Base-by-base conservation (phyloP, 768 basidiomycete species). In the Calvatia gigantea region DNA sequence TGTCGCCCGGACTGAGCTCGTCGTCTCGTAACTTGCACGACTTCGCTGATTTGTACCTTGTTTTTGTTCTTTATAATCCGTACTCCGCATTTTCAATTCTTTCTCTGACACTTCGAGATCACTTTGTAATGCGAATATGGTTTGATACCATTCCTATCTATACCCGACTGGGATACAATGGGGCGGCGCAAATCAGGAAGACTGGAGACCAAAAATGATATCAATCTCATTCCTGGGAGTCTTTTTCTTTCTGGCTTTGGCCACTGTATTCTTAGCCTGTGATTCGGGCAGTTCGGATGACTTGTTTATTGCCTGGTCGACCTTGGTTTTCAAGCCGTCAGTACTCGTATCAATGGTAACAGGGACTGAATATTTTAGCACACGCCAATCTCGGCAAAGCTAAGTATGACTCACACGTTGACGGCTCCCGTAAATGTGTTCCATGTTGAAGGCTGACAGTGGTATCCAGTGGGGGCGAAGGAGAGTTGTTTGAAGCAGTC, bases 141-240 rank as follows among this genome's bases (percentile, higher is more conserved):
- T 58, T 62, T 61, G 48, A 51, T 52, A 51, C 47, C 54, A 63
- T 56, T 51, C 57, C 51, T 58, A 60, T 60, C 41, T 46, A 44
- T 33, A 60, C 32, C 52, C 57, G 48, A 57, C 58, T 41, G 47
- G 60, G 52, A 11, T 44, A 58, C 6, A 29, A 39, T 54, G 51
- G 55, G n/a, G n/a, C n/a, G n/a, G n/a, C n/a, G n/a, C n/a, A n/a
- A 52, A 59, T 6, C 32, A 42, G 25, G 5, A 23, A 43, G 27
- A 33, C 58, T 57, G 73, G 52, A 68, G 74, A 0, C 78, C 81
- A 64, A 87, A 87, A 19, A 88, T 87, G n/a, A 78, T 79, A 59
- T 88, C 86, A 33, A 88, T 88, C 62, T 86, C 86, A 60, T 88
- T 78, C 51, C 61, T 70, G 39, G 65, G 68, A 56, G 65, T 69